phyloP scores from a whole-genome alignment of 108 stramenopile genomes.

The Pseudonitzschia pungens region DNA sequence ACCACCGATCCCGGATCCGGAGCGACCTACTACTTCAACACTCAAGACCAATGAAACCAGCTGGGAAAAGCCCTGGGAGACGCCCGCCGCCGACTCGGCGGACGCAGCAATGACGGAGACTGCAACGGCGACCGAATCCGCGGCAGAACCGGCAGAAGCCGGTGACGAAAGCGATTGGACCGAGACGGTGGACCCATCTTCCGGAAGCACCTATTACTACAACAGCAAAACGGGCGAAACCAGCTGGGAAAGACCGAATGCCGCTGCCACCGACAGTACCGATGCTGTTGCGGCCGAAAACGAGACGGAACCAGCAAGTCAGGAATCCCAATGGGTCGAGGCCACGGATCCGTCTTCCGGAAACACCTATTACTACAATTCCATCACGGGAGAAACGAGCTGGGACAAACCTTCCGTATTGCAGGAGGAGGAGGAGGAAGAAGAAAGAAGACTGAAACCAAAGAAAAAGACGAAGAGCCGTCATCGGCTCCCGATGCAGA shows the following conservation, averaged over 20 bases:
- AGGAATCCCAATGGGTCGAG: slow-evolving; percentile 17
- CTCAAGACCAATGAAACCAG: slow-evolving; percentile 19
- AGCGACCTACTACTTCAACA: slow-evolving; percentile 22
- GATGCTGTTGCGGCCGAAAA: neutral
- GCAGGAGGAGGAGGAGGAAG: neutral
- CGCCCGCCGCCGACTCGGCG: neutral
- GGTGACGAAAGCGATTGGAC: slow-evolving; percentile 10
- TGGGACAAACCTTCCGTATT: slow-evolving; percentile 26
- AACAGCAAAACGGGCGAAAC: slow-evolving; percentile 22
- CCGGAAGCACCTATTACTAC: slow-evolving; percentile 23
- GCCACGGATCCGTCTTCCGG: slow-evolving; percentile 15
- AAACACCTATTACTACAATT: slow-evolving; percentile 35
- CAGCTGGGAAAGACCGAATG: slow-evolving; percentile 20
- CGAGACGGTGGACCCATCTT: slow-evolving; percentile 19
- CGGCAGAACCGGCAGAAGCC: neutral
- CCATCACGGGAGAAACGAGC: slow-evolving; percentile 29
- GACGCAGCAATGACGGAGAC: neutral
- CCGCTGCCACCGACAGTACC: neutral
- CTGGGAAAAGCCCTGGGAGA: slow-evolving; percentile 31
- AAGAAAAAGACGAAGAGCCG: slow-evolving; percentile 12
- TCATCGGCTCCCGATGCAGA: too few species aligned
- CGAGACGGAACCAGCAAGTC: neutral
- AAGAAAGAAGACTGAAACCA: neutral
- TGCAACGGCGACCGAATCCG: neutral
- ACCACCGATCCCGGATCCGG: slow-evolving; percentile 18